A percentile compares a stretch with the other conserved stretches of the same genome.
Evolutionary conservation across 805 yeast species (phyloP).

Genomic region (Tetrapisispora arboricola): DNA sequence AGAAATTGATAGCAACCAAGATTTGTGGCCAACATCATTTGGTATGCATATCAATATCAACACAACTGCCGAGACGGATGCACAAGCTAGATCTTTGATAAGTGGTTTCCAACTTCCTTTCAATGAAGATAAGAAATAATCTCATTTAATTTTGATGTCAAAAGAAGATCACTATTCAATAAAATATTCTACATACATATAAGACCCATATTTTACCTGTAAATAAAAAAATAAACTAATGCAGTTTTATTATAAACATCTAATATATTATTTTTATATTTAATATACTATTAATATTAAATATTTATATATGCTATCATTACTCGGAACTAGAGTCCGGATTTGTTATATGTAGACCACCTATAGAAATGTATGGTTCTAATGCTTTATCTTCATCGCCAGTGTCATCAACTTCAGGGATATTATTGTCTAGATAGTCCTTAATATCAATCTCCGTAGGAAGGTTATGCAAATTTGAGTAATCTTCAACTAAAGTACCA

Average conservation of each 20-base stretch:
- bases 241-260: no score
- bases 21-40: slow-evolving; percentile 75
- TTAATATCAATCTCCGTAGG: slow-evolving; percentile 15
- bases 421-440: slow-evolving; percentile 9
- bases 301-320: not conserved
- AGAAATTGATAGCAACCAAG: slow-evolving; percentile 83
- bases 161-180: not conserved
- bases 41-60: slow-evolving; percentile 80
- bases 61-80: slow-evolving; percentile 83
- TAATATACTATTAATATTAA: no score
- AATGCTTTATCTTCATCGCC: not conserved
- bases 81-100: slow-evolving; percentile 75
- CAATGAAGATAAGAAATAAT: slow-evolving; percentile 6
- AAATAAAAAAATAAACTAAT: not conserved
- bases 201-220: not conserved
- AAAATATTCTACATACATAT: not conserved
- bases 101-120: slow-evolving; percentile 81
- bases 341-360: slow-evolving; percentile 22
- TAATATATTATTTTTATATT: no score
- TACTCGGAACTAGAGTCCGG: slow-evolving; percentile 24
- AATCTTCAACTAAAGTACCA: slow-evolving; percentile 19
- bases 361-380: not conserved
- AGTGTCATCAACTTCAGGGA: not conserved
- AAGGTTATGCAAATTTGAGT: slow-evolving; percentile 12
- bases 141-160: no score